Conservation (phyloP, 75 land plant species). For the Picea glauca region DNA sequence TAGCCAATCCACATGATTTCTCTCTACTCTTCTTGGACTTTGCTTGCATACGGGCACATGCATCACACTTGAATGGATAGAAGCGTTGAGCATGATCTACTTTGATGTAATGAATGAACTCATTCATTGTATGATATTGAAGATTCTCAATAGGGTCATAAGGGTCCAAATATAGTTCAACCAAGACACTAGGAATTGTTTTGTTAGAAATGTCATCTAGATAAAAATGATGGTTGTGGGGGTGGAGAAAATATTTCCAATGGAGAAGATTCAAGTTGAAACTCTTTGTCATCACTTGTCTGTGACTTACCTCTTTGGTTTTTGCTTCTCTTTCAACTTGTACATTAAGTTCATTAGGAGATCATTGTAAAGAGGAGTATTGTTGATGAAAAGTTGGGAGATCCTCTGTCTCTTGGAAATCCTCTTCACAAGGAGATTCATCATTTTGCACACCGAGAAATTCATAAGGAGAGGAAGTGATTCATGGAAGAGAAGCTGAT, state of each 20-base stretch:
- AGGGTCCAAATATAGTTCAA: not conserved
- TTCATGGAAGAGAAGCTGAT: not conserved
- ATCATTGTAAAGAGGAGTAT: not conserved
- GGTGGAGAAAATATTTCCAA: not conserved
- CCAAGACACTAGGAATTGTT: not conserved
- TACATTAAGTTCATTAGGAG: not conserved
- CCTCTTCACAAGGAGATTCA: not conserved
- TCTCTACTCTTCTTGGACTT: not conserved
- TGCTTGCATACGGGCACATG: not conserved
- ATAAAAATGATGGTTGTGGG: not conserved
- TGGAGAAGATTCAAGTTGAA: not conserved
- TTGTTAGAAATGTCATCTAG: not conserved
- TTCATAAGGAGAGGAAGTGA: not conserved
- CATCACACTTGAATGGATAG: not conserved
- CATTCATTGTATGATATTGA: not conserved
- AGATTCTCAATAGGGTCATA: not conserved
- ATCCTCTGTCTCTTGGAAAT: not conserved
- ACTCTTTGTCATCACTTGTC: not conserved
- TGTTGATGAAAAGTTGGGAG: not conserved
- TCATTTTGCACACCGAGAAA: not conserved
- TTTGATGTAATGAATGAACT: not conserved
- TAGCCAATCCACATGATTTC: not conserved
- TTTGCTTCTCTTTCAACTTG: not conserved
- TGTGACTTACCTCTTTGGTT: not conserved
- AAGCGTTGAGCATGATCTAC: not conserved